Base-by-base conservation (phyloP, 495 filamentous ascomycete genomes). In the Annulohypoxylon moriforme region DNA sequence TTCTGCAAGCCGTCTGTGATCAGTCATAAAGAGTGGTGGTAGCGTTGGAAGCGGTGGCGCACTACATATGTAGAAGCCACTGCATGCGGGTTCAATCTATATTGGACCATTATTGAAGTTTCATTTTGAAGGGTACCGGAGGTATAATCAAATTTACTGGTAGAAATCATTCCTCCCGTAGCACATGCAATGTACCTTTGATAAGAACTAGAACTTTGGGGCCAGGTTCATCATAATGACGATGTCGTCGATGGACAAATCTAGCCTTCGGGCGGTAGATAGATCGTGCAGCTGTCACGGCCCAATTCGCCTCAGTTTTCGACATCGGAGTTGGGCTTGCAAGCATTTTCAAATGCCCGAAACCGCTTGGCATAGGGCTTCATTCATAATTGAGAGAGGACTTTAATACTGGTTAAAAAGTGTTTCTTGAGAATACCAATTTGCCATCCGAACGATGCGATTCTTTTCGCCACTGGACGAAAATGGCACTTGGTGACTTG, bases 221-320 rank as follows among this genome's bases (percentile, higher is more conserved):
- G 59, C 52, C 11, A 58, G 22, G 8, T 11, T 66, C 49, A 69
- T 73, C 62, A 63, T 59, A n/a, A 73, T 69, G 71, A 73, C 57
- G 71, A 63, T 73, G 50, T 31, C 18, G 52, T 52, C 50, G 46
- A 50, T 59, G 33, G 42, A 25, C 58, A 36, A 38, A 65, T 69
- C 71, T 69, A 58, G 62, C 56, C 55, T 61, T 67, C 57, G 61
- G 66, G 27, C 49, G 49, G 60, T 63, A 46, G 46, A 55, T 69
- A 49, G 60, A 65, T 57, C 33, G 61, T 69, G 62, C 71, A 66
- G 61, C 36, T 73, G 58, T 58, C 57, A 67, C 65, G 49, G 66
- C 71, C 56, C 50, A 73, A 73, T 73, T 73, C 62, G 61, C 66
- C 71, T 62, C 71, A 44, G 69, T 58, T 44, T 44, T 64, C 40